Evolutionary conservation across 306 rosid genomes (phyloP), one percentile per base, ranked within the genome.

Genomic region (Lotus japonicus): DNA sequence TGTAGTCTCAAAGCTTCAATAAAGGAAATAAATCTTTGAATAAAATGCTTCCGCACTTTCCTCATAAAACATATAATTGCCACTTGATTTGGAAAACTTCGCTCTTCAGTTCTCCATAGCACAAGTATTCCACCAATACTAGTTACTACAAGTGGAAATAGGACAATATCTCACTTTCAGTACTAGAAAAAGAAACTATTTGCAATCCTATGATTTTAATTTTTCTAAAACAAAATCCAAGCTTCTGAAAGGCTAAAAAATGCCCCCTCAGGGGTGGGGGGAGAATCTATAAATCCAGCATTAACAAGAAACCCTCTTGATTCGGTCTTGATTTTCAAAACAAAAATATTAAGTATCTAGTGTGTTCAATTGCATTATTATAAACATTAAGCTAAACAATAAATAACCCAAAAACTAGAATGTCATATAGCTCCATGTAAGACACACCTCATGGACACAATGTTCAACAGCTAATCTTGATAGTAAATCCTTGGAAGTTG

Each of bases 381-480:
- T 46, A 55, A 62, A 56, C 28, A 69, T 18, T 68, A 41, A 74
- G 35, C 54, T 49, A 64, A 74, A 31, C 23, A 39, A 63, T 69
- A 44, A 69, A 69, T 53, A 31, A 56, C 26, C 16, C n/a, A 68
- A 45, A 57, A 45, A 17, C 5, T 4, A 60, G 36, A 66, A 62
- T 48, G 42, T 36, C 26, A 58, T 58, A 68, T 48, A 19, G 41
- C 52, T 4, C 21, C 28, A 28, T 17, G 62, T 23, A 77, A 69
- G 64, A 62, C 78, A 48, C 74, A 85, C 96, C 95, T 92, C 96
- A 21, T 89, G 98, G 62, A 89, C 96, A 39, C 96, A 89, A 76
- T 92, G 96, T 81, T 92, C 94, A 64, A 89, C 75, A 0, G 97
- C 94, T 63, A 92, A 70, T 28, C 98, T 85, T 13, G 97, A 86